Percentiles rank a stretch among this genome's conserved stretches.
phyloP scores from a whole-genome alignment of 805 yeast species.

The Metschnikowia lunata region DNA sequence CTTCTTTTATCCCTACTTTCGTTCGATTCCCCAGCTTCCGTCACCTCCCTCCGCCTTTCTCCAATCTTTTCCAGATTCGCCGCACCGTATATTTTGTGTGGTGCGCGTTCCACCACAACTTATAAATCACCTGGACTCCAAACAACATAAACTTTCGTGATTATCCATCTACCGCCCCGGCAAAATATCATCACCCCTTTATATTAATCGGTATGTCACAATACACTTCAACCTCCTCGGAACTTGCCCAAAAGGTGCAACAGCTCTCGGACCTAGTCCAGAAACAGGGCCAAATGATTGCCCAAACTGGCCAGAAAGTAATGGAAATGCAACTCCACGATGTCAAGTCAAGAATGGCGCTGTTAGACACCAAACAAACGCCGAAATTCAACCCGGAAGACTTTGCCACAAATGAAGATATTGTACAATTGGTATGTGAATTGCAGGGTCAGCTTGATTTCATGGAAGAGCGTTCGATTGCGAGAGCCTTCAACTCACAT shows the following conservation, averaged over 20 bases:
- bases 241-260: constrained; percentile 37
- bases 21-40: too few species aligned
- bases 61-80: too few species aligned
- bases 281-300: constrained; percentile 62
- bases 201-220: not conserved
- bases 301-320: constrained; percentile 77
- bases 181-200: not conserved
- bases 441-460: constrained; percentile 81
- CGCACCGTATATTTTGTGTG: too few species aligned
- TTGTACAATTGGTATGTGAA: constrained; percentile 83
- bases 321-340: constrained; percentile 61
- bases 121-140: too few species aligned
- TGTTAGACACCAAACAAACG: constrained; percentile 8
- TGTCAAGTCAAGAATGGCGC: constrained; percentile 31
- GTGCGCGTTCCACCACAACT: too few species aligned
- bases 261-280: constrained; percentile 51
- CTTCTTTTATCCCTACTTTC: too few species aligned
- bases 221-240: constrained; percentile 1
- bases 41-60: too few species aligned
- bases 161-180: not conserved
- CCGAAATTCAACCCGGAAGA: constrained; percentile 45
- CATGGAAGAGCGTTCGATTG: constrained; percentile 70
- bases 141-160: not conserved
- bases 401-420: constrained; percentile 75
- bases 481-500: constrained; percentile 63